phyloP scores from a whole-genome alignment of 768 basidiomycete genomes.

The Piloderma croceum region DNA sequence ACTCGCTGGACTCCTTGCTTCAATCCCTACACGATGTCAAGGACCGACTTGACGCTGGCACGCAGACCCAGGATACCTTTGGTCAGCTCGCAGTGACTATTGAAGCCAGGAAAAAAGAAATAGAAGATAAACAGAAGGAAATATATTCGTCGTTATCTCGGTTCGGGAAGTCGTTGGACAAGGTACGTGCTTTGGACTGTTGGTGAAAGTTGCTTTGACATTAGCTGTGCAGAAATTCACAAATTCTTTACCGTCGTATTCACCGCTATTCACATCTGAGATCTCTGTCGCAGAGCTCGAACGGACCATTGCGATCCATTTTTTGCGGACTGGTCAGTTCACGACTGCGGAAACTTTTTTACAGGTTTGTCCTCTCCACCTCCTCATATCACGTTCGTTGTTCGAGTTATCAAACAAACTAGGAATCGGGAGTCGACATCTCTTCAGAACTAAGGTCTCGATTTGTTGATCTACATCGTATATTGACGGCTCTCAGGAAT shows the following conservation, averaged over 20 bases:
- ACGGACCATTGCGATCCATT: slow-evolving; percentile 66
- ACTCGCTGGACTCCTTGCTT: slow-evolving; percentile 63
- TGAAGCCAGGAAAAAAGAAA: slow-evolving; percentile 72
- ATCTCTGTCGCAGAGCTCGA: slow-evolving; percentile 59
- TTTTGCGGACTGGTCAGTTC: slow-evolving; percentile 79
- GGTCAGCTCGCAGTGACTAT: slow-evolving; percentile 50
- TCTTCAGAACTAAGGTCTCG: slow-evolving; percentile 43
- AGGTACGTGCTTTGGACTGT: slow-evolving; percentile 45
- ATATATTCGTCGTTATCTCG: slow-evolving; percentile 71
- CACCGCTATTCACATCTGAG: slow-evolving; percentile 59
- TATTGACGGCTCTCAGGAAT: slow-evolving; percentile 59
- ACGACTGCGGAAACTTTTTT: slow-evolving; percentile 71
- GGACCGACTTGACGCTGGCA: slow-evolving; percentile 43
- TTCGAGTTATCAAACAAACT: slow-evolving; percentile 6
- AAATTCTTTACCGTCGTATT: slow-evolving; percentile 63
- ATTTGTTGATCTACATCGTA: slow-evolving; percentile 67
- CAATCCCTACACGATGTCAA: slow-evolving; percentile 51
- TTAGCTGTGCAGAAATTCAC: slow-evolving; percentile 54
- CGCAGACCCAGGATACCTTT: slow-evolving; percentile 44
- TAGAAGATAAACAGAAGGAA: slow-evolving; percentile 87
- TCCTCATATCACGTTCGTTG: background rate
- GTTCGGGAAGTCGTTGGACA: slow-evolving; percentile 85
- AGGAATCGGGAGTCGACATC: slow-evolving; percentile 68
- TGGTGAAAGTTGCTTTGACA: slow-evolving; percentile 7
- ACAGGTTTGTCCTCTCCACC: slow-evolving; percentile 40